These are phyloP conservation scores for Glebionis coronaria DNA, from an alignment of 129 eudicot genomes.

Conservation along the genomic window DNA sequence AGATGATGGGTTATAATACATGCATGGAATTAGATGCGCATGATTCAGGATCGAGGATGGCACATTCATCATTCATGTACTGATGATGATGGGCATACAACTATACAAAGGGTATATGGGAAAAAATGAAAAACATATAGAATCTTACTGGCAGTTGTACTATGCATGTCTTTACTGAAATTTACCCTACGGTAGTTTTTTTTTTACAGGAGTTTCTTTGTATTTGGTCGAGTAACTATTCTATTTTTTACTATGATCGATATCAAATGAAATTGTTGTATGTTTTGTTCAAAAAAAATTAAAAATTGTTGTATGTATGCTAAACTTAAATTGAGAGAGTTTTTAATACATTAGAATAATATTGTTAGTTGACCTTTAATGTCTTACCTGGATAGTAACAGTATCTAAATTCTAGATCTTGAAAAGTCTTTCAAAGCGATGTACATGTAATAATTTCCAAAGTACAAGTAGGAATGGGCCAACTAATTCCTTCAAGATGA, in stretches of 20 bases:
- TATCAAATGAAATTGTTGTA: too few species aligned
- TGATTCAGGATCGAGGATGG: conserved; percentile 16
- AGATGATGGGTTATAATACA: background rate
- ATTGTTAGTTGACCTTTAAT: conserved; percentile 19
- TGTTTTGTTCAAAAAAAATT: too few species aligned
- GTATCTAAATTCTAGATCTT: conserved; percentile 8
- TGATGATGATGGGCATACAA: conserved; percentile 23
- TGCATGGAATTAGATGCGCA: conserved; percentile 19
- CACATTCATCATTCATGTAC: conserved; percentile 36
- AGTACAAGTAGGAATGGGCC: conserved; percentile 5
- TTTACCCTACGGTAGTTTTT: background rate
- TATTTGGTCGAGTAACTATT: too few species aligned
- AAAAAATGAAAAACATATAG: conserved; percentile 10
- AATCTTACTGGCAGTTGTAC: conserved; percentile 14
- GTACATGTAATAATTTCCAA: conserved; percentile 10
- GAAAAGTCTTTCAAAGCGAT: conserved; percentile 13
- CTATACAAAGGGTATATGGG: background rate
- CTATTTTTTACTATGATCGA: too few species aligned
- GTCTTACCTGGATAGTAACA: conserved; percentile 20
- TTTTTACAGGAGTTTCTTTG: background rate
- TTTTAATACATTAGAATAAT: background rate
- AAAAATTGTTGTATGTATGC: too few species aligned
- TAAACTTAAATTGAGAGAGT: too few species aligned
- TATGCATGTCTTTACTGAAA: conserved; percentile 3
- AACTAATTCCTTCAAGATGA: conserved; percentile 6